Conservation (phyloP, 2,329 filamentous ascomycete genomes). For the Diaporthe citriasiana region DNA sequence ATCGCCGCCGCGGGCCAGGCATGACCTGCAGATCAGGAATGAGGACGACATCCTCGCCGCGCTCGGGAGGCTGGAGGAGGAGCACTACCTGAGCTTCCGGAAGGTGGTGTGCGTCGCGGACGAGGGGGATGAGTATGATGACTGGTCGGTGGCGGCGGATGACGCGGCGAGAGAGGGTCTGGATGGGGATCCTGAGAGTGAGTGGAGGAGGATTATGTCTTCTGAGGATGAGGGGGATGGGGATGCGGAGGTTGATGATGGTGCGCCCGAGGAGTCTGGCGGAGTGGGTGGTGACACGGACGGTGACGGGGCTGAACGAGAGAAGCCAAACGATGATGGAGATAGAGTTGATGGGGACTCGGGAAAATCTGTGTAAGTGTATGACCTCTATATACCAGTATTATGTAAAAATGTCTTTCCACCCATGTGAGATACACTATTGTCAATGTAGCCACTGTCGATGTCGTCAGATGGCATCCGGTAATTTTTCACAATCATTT, state of each 20-base stretch:
- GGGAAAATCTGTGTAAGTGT: no score
- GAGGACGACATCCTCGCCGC: constrained; percentile 32
- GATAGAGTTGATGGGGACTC: neutral
- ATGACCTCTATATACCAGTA: no score
- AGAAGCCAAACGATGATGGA: neutral
- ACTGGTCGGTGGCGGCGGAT: neutral
- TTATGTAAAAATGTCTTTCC: no score
- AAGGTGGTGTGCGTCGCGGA: neutral
- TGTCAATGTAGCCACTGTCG: no score
- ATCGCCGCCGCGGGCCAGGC: neutral
- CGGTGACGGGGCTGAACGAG: neutral
- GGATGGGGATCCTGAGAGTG: neutral
- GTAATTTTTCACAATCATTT: no score
- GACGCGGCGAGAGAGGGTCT: neutral
- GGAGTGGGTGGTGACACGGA: neutral
- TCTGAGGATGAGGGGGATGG: no score
- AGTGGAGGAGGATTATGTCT: neutral
- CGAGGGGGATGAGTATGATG: neutral
- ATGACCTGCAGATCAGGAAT: constrained; percentile 25
- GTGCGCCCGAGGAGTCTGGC: no score
- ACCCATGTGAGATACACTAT: no score
- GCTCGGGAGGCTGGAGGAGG: constrained; percentile 14
- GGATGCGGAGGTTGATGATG: neutral
- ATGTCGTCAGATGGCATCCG: no score
- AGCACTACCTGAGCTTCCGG: neutral